Evolutionary conservation across 176 grass and related monocot species (phyloP), one percentile per base, ranked within the genome.

Genomic region (Triticum monococcum): DNA sequence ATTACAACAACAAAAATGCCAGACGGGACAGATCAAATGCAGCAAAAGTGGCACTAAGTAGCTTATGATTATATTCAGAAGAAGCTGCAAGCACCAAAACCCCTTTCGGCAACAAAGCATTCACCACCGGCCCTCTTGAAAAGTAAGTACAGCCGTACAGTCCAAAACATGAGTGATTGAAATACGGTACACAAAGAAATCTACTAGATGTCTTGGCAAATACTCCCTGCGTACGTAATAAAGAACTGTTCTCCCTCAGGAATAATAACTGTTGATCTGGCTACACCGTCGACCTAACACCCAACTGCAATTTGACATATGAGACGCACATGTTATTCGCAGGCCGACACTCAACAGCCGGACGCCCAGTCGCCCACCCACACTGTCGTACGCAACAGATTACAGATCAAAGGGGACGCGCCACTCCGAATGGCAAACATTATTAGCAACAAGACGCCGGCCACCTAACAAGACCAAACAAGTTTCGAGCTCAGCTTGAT

Each of bases 391-490:
- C 0, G 24, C 40, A 79, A 26, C 3, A 67, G 66, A 26, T 60
- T 11, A 56, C 28, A 67, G 32, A 26, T 60, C 22, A 56, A 46
- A 78, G 32, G 28, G 28, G 28, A 30, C 28, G 28, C 28, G 28
- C 28, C 46, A 12, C 17, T 66, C 5, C 3, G 24, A 75, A 75
- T 52, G 72, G 68, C 48, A 4, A 3, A 50, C 50, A 85, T 88
- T 85, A 71, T 88, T 56, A 64, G 69, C 40, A 88, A 62, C 17
- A 56, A 85, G 38, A 61, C 75, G 75, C 81, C 30, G 77, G 85
- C 68, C 69, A 85, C 85, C 89, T 85, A 91, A 5, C 33, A 32
- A 12, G 38, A 68, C 26, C 78, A 77, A 48, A 79, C 72, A 80
- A 66, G 24, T 22, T 46, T 14, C 74, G 4, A 63, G 68, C 64